These are phyloP conservation scores for Leccinum olivaceopallidum DNA, from an alignment of 768 basidiomycete genomes.

Conservation along the genomic window DNA sequence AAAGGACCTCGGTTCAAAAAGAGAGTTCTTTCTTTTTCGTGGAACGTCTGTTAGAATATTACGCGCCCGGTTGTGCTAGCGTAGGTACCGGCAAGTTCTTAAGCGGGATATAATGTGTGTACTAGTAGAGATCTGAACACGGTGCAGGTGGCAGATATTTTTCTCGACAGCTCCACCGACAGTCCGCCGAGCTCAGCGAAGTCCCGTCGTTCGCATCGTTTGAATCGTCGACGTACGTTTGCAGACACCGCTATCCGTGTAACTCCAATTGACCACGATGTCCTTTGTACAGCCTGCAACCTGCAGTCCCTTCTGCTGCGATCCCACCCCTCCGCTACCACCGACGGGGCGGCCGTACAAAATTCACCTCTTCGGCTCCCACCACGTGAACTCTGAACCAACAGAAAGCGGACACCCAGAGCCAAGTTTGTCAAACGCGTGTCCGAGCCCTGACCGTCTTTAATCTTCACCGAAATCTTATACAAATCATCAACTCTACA, in stretches of 20 bases:
- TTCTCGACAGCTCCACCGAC: slow-evolving; percentile 25
- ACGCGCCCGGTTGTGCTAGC: not conserved
- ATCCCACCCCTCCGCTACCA: slow-evolving; percentile 22
- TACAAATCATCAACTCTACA: slow-evolving; percentile 30
- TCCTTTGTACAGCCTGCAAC: slow-evolving; percentile 9
- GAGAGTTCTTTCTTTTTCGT: no score
- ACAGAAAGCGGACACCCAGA: slow-evolving; percentile 31
- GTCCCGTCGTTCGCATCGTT: slow-evolving; percentile 19
- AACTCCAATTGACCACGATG: slow-evolving; percentile 30
- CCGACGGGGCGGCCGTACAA: slow-evolving; percentile 15
- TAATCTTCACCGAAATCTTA: slow-evolving; percentile 36
- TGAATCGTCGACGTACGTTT: slow-evolving; percentile 26
- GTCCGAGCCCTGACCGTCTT: slow-evolving; percentile 34
- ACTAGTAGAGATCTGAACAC: slow-evolving; percentile 28
- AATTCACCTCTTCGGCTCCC: slow-evolving; percentile 34
- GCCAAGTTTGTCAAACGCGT: slow-evolving; percentile 39
- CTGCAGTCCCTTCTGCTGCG: slow-evolving; percentile 4
- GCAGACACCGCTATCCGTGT: slow-evolving; percentile 18
- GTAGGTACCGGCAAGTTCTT: slow-evolving; percentile 5
- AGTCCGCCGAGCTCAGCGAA: slow-evolving; percentile 40
- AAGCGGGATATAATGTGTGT: not conserved
- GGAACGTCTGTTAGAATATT: not conserved
- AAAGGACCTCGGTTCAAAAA: no score
- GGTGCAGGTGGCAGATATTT: slow-evolving; percentile 24
- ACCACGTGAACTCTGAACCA: slow-evolving; percentile 34